Conservation (phyloP, 768 basidiomycete genomes). For the Hygrocybe punicea region DNA sequence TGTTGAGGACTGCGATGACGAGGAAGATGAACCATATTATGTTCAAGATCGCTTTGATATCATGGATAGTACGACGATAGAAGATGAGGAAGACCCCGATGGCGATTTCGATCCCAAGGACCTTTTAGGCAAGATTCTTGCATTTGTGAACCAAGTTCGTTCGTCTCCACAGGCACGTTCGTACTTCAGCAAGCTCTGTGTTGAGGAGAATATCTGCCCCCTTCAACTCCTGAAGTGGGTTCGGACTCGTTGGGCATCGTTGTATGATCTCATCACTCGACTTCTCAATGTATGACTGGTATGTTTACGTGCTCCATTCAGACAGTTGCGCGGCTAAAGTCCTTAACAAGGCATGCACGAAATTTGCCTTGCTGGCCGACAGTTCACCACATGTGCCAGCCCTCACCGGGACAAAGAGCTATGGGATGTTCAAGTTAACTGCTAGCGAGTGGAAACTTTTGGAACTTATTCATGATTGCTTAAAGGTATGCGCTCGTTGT, state of each 20-base stretch:
- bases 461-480: neutral
- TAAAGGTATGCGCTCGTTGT: neutral
- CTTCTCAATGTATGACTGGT: neutral
- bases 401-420: neutral
- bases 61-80: neutral
- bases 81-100: neutral
- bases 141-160: constrained; percentile 16
- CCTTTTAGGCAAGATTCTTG: neutral
- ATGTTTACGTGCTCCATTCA: neutral
- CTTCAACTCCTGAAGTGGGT: constrained; percentile 28
- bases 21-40: neutral
- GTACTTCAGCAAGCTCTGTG: constrained; percentile 19
- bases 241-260: no score
- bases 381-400: neutral
- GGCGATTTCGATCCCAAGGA: neutral
- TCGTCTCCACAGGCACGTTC: constrained; percentile 25
- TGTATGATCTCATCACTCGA: neutral
- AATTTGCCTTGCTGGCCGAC: neutral
- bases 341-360: neutral
- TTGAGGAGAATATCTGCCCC: constrained; percentile 14
- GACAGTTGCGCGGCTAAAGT: neutral
- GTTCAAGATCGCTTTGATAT: neutral
- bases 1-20: no score
- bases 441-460: neutral
- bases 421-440: neutral